These are phyloP conservation scores for Trichoderma sp. DNA, from an alignment of 2,329 filamentous ascomycete species.

Conservation along the genomic window DNA sequence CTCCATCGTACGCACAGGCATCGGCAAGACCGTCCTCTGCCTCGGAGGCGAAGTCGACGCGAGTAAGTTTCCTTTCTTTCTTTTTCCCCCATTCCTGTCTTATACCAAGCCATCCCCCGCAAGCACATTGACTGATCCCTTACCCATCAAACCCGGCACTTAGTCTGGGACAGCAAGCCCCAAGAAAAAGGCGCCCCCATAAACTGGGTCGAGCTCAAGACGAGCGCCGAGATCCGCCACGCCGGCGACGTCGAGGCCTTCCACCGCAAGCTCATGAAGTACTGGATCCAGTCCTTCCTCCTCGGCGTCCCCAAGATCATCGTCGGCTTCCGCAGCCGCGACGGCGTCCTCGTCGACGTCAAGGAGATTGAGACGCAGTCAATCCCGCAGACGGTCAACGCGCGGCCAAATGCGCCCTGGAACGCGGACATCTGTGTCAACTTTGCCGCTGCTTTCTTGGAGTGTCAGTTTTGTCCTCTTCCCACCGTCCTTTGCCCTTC, in stretches of 20 bases:
- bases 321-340: conserved; percentile 77
- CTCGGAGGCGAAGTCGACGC: conserved; percentile 94
- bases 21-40: conserved; percentile 73
- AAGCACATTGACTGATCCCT: background rate
- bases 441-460: conserved; percentile 76
- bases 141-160: background rate
- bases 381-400: conserved; percentile 76
- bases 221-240: conserved; percentile 70
- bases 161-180: conserved; percentile 85
- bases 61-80: conserved; percentile 50
- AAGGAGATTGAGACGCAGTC: conserved; percentile 78
- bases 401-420: conserved; percentile 70
- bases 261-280: conserved; percentile 88
- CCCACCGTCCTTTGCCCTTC: no score
- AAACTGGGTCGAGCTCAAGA: conserved; percentile 96
- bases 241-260: conserved; percentile 73
- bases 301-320: conserved; percentile 90
- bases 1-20: conserved; percentile 85
- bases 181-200: conserved; percentile 64
- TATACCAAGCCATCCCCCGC: background rate
- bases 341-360: conserved; percentile 70
- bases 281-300: conserved; percentile 95
- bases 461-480: conserved; percentile 58
- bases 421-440: conserved; percentile 94
- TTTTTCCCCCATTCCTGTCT: background rate